phyloP scores from a whole-genome alignment of 208 protist genomes.

The Cochliopodium minus region DNA sequence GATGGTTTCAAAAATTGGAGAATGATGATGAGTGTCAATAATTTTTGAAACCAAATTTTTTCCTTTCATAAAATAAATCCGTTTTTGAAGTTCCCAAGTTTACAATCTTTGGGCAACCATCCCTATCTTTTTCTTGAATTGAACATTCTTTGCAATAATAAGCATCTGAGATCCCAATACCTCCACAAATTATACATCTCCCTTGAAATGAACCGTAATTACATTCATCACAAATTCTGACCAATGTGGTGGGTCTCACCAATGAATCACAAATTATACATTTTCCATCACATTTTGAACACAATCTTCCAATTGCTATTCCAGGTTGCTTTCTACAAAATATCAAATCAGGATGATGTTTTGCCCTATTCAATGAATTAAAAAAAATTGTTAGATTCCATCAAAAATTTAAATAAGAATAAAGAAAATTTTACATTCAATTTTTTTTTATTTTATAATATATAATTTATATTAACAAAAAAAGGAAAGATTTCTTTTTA shows the following conservation, averaged over 20 bases:
- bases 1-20: too few relatives aligned
- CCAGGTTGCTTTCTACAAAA: constrained; percentile 64
- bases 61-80: constrained; percentile 72
- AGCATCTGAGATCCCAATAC: constrained; percentile 54
- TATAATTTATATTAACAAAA: too few relatives aligned
- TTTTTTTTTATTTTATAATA: too few relatives aligned
- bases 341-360: constrained; percentile 51
- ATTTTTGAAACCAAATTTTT: constrained; percentile 46
- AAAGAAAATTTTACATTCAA: too few relatives aligned
- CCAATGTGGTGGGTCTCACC: constrained; percentile 55
- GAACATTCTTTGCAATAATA: constrained; percentile 80
- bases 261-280: constrained; percentile 69
- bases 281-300: constrained; percentile 67
- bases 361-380: too few relatives aligned
- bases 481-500: too few relatives aligned
- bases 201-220: constrained; percentile 69
- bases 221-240: constrained; percentile 77
- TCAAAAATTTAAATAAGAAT: too few relatives aligned
- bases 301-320: constrained; percentile 51
- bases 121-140: constrained; percentile 62
- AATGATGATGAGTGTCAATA: too few relatives aligned
- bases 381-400: too few relatives aligned
- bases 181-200: constrained; percentile 50
- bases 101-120: constrained; percentile 75
- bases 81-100: constrained; percentile 63